phyloP scores from a whole-genome alignment of 1,139 yeast genomes.

The Lodderomyces metapsilosis region DNA sequence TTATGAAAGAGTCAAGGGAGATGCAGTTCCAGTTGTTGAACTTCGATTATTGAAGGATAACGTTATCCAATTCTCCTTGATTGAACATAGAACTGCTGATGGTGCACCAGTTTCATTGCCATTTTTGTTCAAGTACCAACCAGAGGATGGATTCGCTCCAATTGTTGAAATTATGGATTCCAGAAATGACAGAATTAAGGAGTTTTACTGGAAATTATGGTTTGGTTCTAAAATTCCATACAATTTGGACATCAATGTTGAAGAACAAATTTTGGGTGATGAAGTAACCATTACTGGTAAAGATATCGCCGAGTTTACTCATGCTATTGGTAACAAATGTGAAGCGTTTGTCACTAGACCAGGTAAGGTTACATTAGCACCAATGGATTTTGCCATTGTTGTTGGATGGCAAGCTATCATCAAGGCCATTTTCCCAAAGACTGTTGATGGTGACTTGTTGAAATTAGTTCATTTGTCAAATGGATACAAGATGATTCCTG shows the following conservation, averaged over 20 bases:
- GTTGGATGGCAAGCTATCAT: slow-evolving; percentile 98
- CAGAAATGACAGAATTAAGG: slow-evolving; percentile 90
- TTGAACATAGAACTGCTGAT: slow-evolving; percentile 88
- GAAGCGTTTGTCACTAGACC: slow-evolving; percentile 92
- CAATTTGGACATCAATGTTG: slow-evolving; percentile 66
- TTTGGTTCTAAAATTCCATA: slow-evolving; percentile 64
- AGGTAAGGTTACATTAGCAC: slow-evolving; percentile 84
- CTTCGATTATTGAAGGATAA: slow-evolving; percentile 49
- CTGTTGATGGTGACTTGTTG: slow-evolving; percentile 94
- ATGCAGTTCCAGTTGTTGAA: slow-evolving; percentile 65
- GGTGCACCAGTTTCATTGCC: slow-evolving; percentile 71
- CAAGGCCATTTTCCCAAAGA: slow-evolving; percentile 93
- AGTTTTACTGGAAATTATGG: slow-evolving; percentile 98
- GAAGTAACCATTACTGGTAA: slow-evolving; percentile 67
- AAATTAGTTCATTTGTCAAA: slow-evolving; percentile 92
- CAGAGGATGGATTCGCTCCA: slow-evolving; percentile 92
- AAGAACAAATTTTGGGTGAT: slow-evolving; percentile 70
- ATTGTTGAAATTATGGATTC: slow-evolving; percentile 86
- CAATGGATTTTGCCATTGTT: slow-evolving; percentile 99
- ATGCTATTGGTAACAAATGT: slow-evolving; percentile 95
- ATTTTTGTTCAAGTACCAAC: slow-evolving; percentile 75
- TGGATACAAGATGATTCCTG: slow-evolving; percentile 91
- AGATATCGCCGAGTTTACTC: slow-evolving; percentile 89
- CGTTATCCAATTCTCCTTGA: slow-evolving; percentile 57
- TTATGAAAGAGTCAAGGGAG: slow-evolving; percentile 72